Conservation (phyloP, 257 asterid species). For the Knoxia roxburghii region DNA sequence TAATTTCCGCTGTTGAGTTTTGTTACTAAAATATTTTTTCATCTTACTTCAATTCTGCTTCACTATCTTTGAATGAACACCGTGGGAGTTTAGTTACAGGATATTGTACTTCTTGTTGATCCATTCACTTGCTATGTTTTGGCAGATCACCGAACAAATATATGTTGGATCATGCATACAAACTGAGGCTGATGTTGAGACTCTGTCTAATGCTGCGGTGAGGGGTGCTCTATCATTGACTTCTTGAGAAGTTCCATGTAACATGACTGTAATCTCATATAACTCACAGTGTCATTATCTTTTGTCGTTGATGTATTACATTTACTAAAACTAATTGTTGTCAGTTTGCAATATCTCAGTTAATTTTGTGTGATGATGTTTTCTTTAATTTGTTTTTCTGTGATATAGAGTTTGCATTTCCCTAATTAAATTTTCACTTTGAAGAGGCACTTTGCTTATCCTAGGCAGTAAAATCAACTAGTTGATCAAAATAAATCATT, state of each 20-base stretch:
- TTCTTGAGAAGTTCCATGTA: not conserved
- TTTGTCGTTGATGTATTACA: not conserved
- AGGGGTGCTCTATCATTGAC: slow-evolving; percentile 25
- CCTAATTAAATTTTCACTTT: not conserved
- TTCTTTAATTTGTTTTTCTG: not conserved
- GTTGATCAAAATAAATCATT: not conserved
- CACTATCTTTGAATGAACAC: no score
- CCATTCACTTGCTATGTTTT: slow-evolving; percentile 12
- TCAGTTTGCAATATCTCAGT: not conserved
- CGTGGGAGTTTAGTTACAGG: not conserved
- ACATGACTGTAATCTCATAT: not conserved
- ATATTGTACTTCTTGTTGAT: not conserved
- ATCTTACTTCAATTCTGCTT: not conserved
- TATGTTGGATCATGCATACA: slow-evolving; percentile 93
- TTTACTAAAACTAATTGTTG: not conserved
- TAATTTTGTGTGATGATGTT: not conserved
- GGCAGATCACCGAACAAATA: slow-evolving; percentile 93
- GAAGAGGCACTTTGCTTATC: not conserved
- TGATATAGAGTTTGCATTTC: not conserved
- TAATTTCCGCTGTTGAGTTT: not conserved
- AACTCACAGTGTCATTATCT: not conserved
- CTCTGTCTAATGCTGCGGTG: slow-evolving; percentile 58
- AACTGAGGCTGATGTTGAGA: slow-evolving; percentile 67
- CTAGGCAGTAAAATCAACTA: not conserved
- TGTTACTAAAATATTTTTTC: not conserved